Base-by-base conservation (phyloP, 2,329 filamentous ascomycete genomes). In the Cladosporium sp. region DNA sequence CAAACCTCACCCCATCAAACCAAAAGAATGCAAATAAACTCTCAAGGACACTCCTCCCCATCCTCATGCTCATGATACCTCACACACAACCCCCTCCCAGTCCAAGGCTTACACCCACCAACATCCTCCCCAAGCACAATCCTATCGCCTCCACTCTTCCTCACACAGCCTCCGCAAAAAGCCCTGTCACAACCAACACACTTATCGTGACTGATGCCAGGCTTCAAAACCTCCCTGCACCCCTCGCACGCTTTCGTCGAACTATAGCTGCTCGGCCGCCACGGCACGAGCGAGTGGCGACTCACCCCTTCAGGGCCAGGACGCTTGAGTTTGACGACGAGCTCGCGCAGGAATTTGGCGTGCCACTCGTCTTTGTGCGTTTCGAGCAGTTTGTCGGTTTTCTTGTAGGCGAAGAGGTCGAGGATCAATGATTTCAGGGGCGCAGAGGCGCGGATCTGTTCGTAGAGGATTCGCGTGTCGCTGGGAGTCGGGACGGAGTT, bases 331-430 rank as follows among this genome's bases (percentile, higher is more conserved):
- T 73, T 70, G 11, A 80, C 78, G 50, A 72, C 71, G 20, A 81
- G 66, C 39, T 80, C 78, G 51, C 78, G 73, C 12, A 80, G 68
- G 63, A 81, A 80, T 0, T 62, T 67, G 5, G 77, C 77, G 58
- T 80, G 78, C 78, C 78, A 81, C 22, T 73, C 69, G 60, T 80
- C 78, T 56, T 69, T 70, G 63, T 81, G 78, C 19, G 68, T 73
- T 42, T 74, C 74, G 15, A 81, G 69, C 15, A 81, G 63, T 19
- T 75, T 73, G 63, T 80, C 78, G 37, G 78, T 81, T 62, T 80
- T 80, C 67, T 81, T 81, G 72, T 79, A 81, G 1, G 76, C 76
- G 66, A 81, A 81, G 8, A 81, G 71, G 61, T 81, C 78, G 34
- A 80, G 69, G 14, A 81, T 70, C 1, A 81, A 69, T 6, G 67